Base-by-base conservation (phyloP, 2,329 filamentous ascomycete species). In the Scedosporium minutisporum region DNA sequence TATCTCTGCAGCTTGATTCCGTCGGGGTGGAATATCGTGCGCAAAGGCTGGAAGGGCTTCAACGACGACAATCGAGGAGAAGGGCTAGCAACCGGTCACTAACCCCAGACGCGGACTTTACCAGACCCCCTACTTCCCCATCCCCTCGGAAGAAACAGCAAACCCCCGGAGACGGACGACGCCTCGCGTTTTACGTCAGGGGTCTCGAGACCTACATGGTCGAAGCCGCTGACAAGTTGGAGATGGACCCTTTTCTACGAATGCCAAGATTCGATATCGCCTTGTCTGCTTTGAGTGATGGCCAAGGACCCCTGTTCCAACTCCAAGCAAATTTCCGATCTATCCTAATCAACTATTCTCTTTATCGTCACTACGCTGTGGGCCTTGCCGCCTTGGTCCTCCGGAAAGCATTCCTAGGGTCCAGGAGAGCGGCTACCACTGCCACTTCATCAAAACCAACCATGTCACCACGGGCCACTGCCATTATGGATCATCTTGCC, bases 191-290 rank as follows among this genome's bases (percentile, higher is more conserved):
- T 27, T 90, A 96, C 70, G 84, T 90, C 44, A 86, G 90, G 65
- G 91, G 91, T 0, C 79, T 99, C 3, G 95, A 97, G 73, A 91
- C 88, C 0, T 93, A 95, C 68, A 89, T 97, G 58, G 87, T 97
- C 58, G 95, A 99, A 72, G 89, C 89, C 0, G 83, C 88, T 2
- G 91, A 97, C 65, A 89, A 86, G 65, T 88, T 92, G 74, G 92
- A 97, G 71, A 78, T 86, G 3, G 91, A 97, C 63, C 87, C 93
- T 0, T 97, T 97, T 71, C 74, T 97, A 66, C 89, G 86, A 48
- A 79, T 99, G 64, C 95, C 96, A 29, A 85, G 88, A 41, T 91
- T 96, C 67, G 95, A 99, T 71, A 80, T 97, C 29, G 88, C 90
- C 1, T 83, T 97, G 63, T 91, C 88, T 29, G 96, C 95, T 0